Conservation (phyloP, 2,329 filamentous ascomycete species). For the Pseudogymnoascus sp. region DNA sequence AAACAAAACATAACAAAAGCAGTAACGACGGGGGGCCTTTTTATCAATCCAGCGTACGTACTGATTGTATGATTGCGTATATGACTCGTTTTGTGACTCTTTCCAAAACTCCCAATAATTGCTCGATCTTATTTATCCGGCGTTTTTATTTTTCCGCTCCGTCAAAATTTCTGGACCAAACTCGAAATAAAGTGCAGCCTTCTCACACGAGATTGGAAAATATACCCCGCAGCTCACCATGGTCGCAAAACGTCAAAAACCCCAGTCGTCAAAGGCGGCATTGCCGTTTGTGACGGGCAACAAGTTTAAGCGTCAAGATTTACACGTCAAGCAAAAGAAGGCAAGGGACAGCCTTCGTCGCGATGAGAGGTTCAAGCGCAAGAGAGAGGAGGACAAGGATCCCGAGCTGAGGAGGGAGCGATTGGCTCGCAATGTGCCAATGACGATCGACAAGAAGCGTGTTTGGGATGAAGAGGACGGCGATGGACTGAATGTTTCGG, state of each 20-base stretch:
- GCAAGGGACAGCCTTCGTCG: slow-evolving; percentile 64
- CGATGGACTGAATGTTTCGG: slow-evolving; percentile 44
- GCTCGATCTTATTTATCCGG: background rate
- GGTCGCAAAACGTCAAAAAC: slow-evolving; percentile 40
- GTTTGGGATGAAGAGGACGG: slow-evolving; percentile 75
- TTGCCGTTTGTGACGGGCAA: slow-evolving; percentile 55
- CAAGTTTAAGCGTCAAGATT: slow-evolving; percentile 69
- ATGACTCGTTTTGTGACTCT: background rate
- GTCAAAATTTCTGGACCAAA: slow-evolving; percentile 8
- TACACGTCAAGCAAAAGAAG: slow-evolving; percentile 75
- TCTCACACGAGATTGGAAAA: background rate
- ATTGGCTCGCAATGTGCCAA: slow-evolving; percentile 67
- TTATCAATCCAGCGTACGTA: slow-evolving; percentile 6
- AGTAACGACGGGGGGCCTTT: background rate
- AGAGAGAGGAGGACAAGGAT: slow-evolving; percentile 78
- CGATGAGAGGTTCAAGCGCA: slow-evolving; percentile 67
- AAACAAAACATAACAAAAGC: background rate
- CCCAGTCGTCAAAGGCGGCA: slow-evolving; percentile 34
- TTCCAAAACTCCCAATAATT: background rate
- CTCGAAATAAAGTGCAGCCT: background rate
- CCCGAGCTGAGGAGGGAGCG: slow-evolving; percentile 67
- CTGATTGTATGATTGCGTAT: background rate
- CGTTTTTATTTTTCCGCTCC: slow-evolving; percentile 11
- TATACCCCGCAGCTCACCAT: slow-evolving; percentile 30
- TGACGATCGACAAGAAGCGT: slow-evolving; percentile 79